Base-by-base conservation (phyloP, 2,329 filamentous ascomycete genomes). In the Penicillium fuscoglaucum region DNA sequence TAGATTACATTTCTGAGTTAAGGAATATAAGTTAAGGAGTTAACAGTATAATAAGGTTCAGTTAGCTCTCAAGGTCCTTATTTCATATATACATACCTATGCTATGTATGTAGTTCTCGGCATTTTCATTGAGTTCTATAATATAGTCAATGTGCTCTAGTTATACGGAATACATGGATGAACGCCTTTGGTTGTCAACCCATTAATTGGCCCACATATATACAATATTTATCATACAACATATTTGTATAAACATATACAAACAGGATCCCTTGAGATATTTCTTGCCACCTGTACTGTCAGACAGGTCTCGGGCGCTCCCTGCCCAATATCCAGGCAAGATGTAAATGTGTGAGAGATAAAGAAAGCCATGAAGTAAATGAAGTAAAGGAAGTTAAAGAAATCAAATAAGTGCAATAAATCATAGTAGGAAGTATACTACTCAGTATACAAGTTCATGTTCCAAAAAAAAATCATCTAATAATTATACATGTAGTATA, bases 221-320 rank as follows among this genome's bases (percentile, higher is more conserved):
- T 29, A 52, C 3, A 29, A n/a, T 52, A 19, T 39, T 1, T 19
- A 43, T 7, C 26, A 33, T 13, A 21, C 17, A 33, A 17, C 6
- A 35, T 46, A 31, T 31, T 12, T 31, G 29, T 5, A 13, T 19
- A 21, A 21, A 47, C 0, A 48, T 31, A 9, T n/a, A 48, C 19
- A 37, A 26, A 26, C 6, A 3, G 17, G 17, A 53, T 47, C 41
- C 39, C 51, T 37, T 47, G 41, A 33, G 35, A 33, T 28, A 35
- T 35, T 13, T 19, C 19, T 40, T 55, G 21, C 28, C 46, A 43
- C 45, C 9, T 31, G 31, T 21, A 48, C 35, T 28, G 40, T 55
- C 39, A 40, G 52, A 47, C 13, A 39, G 53, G 24, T 57, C 47
- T 57, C 19, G 39, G 54, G 26, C 53, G 29, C 17, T 50, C 45